Evolutionary conservation across 2,329 filamentous ascomycete species (phyloP), one percentile per base, ranked within the genome.

Genomic region (Blastomyces gilchristii): DNA sequence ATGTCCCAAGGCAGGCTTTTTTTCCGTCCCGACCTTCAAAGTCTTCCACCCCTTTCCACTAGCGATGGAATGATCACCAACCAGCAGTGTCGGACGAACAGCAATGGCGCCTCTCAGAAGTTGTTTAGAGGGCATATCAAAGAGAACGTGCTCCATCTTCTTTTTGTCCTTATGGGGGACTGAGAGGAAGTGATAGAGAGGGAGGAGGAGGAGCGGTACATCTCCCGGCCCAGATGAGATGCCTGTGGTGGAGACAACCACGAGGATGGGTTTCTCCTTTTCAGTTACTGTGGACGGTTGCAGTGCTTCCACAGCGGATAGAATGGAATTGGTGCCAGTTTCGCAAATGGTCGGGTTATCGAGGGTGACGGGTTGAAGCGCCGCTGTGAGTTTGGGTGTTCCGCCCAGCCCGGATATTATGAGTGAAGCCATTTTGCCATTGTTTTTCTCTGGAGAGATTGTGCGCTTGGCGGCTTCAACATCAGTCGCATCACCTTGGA

Each of bases 401-500:
- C 62, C 63, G 28, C 62, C 64, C 43, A 84, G 75, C 18, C 81
- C 81, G 39, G 73, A 76, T 57, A 82, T 65, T 62, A 84, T 78
- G 9, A 74, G 71, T 65, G 78, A 75, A 34, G 79, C 79, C 0
- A 72, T 68, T 0, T 74, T 53, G 0, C 68, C 64, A 28, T 63
- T 63, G 39, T 68, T 69, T 31, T 60, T 56, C 0, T 69, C 65
- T 25, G 70, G 68, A 22, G 74, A 67, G 25, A 81, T 69, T 0
- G 76, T 72, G 18, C 71, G 63, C 47, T 76, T 74, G 22, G 83
- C 76, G 25, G 74, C 73, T 2, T 67, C 62, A 43, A 75, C 49
- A 65, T 81, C 75, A 58, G 76, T 77, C 34, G 77, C 76, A 67
- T 80, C 74, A 65, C 82, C 82, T 66, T 77, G 49, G 63, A 81